Base-by-base conservation (phyloP, 164 flowering plant genomes). In the Stephania cephalantha region DNA sequence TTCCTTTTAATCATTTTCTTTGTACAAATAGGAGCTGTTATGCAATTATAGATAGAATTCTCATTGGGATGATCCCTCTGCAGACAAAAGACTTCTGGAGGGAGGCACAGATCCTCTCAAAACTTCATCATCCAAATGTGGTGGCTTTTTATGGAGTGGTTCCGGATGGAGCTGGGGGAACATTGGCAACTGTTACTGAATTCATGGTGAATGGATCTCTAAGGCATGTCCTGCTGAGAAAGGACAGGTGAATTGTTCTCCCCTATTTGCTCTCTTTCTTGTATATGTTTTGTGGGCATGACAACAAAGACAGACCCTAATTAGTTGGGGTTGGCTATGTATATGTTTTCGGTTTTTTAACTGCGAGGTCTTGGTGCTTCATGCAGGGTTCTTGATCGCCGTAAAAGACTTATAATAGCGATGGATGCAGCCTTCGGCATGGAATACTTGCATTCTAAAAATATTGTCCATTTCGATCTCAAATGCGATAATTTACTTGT, bases 391-490 rank as follows among this genome's bases (percentile, higher is more conserved):
- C 87, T 92, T 79, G 97, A 92, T 82, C 88, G 85, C n/a, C 90
- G 93, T 58, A 93, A 81, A 81, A 88, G 81, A 84, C 88, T 93
- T 45, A 84, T 88, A 61, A 87, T 93, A 75, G 91, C 94, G 75
- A 80, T 90, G 91, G 96, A 93, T 86, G 94, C 97, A 68, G 95
- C 97, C 75, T 93, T 93, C 82, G 97, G 97, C 68, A 93, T 93
- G 97, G 97, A 93, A 76, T 93, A 93, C 83, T 80, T 93, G 81
- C 97, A 93, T 82, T 76, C 84, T 75, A 93, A 86, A 81, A 88
- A 85, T 75, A 90, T 93, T 53, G 94, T 93, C 65, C 97, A 93
- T 80, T 93, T 93, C 82, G 97, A 93, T 84, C 82, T 93, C 79
- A 93, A 93, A 78, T 93, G 97, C 83, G 97, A 93, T 80, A 93